A percentile compares a stretch with the other conserved stretches of the same genome.
Conservation (phyloP, 2,329 filamentous ascomycete genomes). For the Teratosphaeria epicoccoides region DNA sequence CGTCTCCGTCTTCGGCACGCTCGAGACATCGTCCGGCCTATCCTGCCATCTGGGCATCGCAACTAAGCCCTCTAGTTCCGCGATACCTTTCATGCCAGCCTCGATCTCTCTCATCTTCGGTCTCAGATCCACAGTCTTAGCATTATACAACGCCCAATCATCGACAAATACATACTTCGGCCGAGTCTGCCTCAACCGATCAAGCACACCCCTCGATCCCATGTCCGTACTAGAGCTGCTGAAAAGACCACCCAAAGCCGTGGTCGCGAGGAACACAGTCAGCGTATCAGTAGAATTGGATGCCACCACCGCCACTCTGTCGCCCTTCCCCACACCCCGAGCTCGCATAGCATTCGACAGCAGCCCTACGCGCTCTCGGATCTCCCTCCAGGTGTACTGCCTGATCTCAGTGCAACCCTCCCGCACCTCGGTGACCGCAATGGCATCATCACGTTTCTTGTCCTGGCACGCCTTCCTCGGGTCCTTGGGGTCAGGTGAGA, state of each 20-base stretch:
- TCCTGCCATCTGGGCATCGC: slow-evolving; percentile 55
- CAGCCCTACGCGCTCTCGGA: slow-evolving; percentile 48
- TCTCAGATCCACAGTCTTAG: slow-evolving; percentile 60
- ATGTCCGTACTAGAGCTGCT: slow-evolving; percentile 72
- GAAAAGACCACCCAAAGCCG: slow-evolving; percentile 64
- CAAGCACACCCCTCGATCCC: slow-evolving; percentile 66
- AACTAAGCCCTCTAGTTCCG: slow-evolving; percentile 53
- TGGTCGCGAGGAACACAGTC: slow-evolving; percentile 57
- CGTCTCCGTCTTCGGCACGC: slow-evolving; percentile 39
- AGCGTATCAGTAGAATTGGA: slow-evolving; percentile 67
- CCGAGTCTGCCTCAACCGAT: slow-evolving; percentile 62
- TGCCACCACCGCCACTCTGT: slow-evolving; percentile 64
- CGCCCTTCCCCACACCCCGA: slow-evolving; percentile 57
- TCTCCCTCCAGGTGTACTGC: slow-evolving; percentile 55
- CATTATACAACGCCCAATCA: slow-evolving; percentile 69
- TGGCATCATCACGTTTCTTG: slow-evolving; percentile 59
- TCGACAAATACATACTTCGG: slow-evolving; percentile 78
- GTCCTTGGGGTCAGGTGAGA: slow-evolving; percentile 36
- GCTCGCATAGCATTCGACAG: slow-evolving; percentile 57
- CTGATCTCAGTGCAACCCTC: slow-evolving; percentile 48
- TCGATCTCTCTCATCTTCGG: slow-evolving; percentile 60
- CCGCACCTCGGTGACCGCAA: slow-evolving; percentile 62
- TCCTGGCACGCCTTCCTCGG: slow-evolving; percentile 39
- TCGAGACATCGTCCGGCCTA: slow-evolving; percentile 46
- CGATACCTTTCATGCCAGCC: slow-evolving; percentile 48